Percentiles rank a stretch among this genome's conserved stretches.
Conservation (phyloP, 2,329 filamentous ascomycete species). For the Rhinocladiella similis region DNA sequence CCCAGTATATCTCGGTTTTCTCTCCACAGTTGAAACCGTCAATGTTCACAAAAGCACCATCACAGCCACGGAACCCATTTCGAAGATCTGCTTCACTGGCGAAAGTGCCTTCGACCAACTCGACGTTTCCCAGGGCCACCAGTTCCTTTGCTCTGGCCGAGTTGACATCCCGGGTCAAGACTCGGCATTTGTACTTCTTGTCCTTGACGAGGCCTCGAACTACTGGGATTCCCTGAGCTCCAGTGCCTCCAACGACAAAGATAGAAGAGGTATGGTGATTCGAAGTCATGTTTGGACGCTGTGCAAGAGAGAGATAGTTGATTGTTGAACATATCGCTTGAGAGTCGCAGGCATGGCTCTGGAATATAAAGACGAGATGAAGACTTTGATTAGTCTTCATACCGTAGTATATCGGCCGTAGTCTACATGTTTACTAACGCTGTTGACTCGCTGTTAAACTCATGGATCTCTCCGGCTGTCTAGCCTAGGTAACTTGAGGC, state of each 20-base stretch:
- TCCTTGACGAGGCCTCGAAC: conserved; percentile 41
- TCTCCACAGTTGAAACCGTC: conserved; percentile 57
- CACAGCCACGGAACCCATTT: conserved; percentile 45
- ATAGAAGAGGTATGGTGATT: conserved; percentile 20
- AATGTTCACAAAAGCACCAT: conserved; percentile 56
- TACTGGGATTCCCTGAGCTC: conserved; percentile 54
- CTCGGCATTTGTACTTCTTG: conserved; percentile 44
- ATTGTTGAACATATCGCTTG: no score
- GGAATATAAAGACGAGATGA: not conserved
- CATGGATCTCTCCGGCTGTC: no score
- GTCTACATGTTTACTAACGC: no score
- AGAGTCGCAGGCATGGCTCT: no score
- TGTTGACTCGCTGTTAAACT: no score
- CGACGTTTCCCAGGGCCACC: conserved; percentile 46
- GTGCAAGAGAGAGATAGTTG: not conserved
- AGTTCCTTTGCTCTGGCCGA: conserved; percentile 47
- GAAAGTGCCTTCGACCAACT: conserved; percentile 50
- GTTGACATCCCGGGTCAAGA: conserved; percentile 50
- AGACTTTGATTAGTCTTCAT: conserved; percentile 8
- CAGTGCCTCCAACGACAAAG: conserved; percentile 51
- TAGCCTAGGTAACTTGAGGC: no score
- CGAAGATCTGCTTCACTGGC: conserved; percentile 48
- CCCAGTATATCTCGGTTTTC: conserved; percentile 53
- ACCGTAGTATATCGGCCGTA: no score
- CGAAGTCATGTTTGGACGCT: conserved; percentile 16